These are phyloP conservation scores for Paspalum vaginatum DNA, from an alignment of 176 grass and related monocot species.

Conservation along the genomic window DNA sequence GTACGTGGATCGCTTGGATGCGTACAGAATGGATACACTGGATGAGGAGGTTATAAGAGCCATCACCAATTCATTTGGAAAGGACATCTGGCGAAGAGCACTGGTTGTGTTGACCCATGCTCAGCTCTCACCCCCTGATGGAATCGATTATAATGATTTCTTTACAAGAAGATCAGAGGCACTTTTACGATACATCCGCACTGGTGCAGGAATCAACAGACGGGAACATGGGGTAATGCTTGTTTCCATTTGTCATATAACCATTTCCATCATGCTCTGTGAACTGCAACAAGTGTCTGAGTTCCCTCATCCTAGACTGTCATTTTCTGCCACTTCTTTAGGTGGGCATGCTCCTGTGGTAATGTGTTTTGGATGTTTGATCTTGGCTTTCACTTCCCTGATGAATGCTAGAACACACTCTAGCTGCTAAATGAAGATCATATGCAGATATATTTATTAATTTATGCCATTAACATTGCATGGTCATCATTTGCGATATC, in stretches of 20 bases:
- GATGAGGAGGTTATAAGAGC: slow-evolving; percentile 81
- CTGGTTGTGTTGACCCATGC: slow-evolving; percentile 92
- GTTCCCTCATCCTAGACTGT: slow-evolving; percentile 5
- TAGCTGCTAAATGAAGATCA: slow-evolving; percentile 20
- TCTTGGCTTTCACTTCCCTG: slow-evolving; percentile 11
- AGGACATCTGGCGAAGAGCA: slow-evolving; percentile 80
- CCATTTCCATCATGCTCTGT: slow-evolving; percentile 13
- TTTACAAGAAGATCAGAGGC: slow-evolving; percentile 73
- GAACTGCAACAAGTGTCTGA: background rate
- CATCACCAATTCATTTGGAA: slow-evolving; percentile 85
- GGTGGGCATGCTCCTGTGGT: background rate
- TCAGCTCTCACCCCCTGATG: slow-evolving; percentile 90
- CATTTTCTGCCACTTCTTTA: slow-evolving; percentile 8
- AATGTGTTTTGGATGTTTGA: slow-evolving; percentile 1
- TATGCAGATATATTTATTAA: slow-evolving; percentile 9
- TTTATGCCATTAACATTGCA: background rate
- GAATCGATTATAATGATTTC: slow-evolving; percentile 87
- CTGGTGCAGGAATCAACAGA: slow-evolving; percentile 67
- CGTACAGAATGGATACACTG: slow-evolving; percentile 83
- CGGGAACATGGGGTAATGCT: slow-evolving; percentile 69
- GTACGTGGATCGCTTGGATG: slow-evolving; percentile 90
- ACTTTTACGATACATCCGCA: slow-evolving; percentile 65
- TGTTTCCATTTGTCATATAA: slow-evolving; percentile 20
- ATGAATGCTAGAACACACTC: background rate
- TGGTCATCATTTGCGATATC: slow-evolving; percentile 11